Base-by-base conservation (phyloP, 805 yeast species). In the Spathaspora arborariae region DNA sequence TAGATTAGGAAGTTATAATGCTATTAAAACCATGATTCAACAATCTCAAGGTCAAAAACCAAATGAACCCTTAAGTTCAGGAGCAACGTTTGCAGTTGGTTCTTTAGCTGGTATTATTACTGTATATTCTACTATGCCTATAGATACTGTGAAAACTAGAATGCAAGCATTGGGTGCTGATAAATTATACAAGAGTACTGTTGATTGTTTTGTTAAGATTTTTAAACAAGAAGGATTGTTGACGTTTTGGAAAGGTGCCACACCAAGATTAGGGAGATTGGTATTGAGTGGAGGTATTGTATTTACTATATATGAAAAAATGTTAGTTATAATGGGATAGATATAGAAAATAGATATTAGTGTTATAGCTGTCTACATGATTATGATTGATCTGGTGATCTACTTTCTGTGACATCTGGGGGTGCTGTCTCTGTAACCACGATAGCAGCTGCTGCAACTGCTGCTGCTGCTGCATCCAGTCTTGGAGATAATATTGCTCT, bases 231-330 rank as follows among this genome's bases (percentile, higher is more conserved):
- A 92, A 68, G 99, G 99, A 8, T 69, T 91, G 53, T 70, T 80
- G 59, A 86, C 97, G 4, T 89, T 90, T 69, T 92, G 99, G 99
- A 88, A 88, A 68, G 99, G 99, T 51, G 96, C 98, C 30, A 94
- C 98, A 2, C 98, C 99, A 40, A 79, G 99, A 62, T 73, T 92
- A 51, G 98, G 98, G 5, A 80, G 99, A 57, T 76, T 92, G 61
- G 81, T 91, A 30, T 76, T 92, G 60, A 86, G 96, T 68, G 99
- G 99, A 51, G 99, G 99, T 58, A 92, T 92, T 55, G 97, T 94
- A 22, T 92, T 92, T 70, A 94, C 98, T 18, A 88, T 94, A 47
- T 92, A 92, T 65, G 99, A 92, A 64, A 88, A 90, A 68, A 85
- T 92, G 72, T 74, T 92, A 64, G 79, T 74, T 34, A 44, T 84